Evolutionary conservation across 768 basidiomycete genomes (phyloP).

Genomic region (Antrodiella citrinella): DNA sequence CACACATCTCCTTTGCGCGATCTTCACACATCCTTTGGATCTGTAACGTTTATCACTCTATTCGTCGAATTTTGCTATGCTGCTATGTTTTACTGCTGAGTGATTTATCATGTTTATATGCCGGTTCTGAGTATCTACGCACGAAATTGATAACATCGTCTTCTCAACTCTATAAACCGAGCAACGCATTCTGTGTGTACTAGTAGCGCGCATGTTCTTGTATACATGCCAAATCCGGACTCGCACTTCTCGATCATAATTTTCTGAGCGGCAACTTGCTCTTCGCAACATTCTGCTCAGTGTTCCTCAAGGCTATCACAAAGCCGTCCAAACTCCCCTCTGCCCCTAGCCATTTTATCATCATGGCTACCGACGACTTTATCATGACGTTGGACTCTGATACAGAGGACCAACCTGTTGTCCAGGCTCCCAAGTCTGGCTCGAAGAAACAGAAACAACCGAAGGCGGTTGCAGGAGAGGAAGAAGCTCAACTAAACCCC

Average conservation of each 20-base stretch:
- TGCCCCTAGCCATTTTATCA: neutral
- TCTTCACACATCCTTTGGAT: neutral
- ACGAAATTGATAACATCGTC: neutral
- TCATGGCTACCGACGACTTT: slow-evolving; percentile 49
- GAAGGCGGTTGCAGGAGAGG: slow-evolving; percentile 24
- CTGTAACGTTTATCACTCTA: neutral
- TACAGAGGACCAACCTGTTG: slow-evolving; percentile 38
- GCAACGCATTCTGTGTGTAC: neutral
- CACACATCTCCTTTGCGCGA: neutral
- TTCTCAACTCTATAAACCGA: neutral
- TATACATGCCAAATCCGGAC: neutral
- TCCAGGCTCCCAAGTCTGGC: slow-evolving; percentile 6
- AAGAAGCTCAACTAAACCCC: slow-evolving; percentile 64
- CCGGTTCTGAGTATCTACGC: neutral
- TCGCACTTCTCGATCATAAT: neutral
- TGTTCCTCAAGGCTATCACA: too few relatives aligned
- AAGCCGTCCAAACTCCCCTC: too few relatives aligned
- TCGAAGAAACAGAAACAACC: slow-evolving; percentile 10
- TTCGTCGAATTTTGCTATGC: slow-evolving; percentile 3
- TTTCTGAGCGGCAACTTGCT: neutral
- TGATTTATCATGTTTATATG: neutral
- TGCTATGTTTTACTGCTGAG: neutral
- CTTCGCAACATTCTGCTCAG: too few relatives aligned
- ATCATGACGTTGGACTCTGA: slow-evolving; percentile 84
- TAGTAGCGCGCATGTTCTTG: too few relatives aligned